These are phyloP conservation scores for Calcarisporium arbuscula DNA, from an alignment of 2,329 filamentous ascomycete species.

Conservation along the genomic window DNA sequence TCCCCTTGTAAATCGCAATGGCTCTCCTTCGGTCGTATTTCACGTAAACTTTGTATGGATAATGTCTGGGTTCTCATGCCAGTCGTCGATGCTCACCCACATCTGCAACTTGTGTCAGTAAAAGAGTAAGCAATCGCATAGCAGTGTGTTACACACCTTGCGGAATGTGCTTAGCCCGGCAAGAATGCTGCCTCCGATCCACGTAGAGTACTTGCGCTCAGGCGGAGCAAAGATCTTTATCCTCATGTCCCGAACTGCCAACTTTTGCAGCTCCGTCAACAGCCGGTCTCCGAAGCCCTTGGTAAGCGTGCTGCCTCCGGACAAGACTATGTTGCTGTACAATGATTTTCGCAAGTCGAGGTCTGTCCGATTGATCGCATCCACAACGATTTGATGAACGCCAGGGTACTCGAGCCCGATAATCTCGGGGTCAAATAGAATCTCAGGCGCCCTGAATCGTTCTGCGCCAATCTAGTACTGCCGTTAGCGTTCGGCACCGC, in stretches of 20 bases:
- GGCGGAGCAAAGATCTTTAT: slow-evolving; percentile 99
- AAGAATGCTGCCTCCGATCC: slow-evolving; percentile 97
- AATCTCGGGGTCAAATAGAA: slow-evolving; percentile 94
- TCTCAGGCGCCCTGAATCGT: slow-evolving; percentile 92
- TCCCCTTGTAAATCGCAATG: too few species aligned
- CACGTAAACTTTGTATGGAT: slow-evolving; percentile 97
- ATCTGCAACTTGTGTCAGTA: slow-evolving; percentile 54
- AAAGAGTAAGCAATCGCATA: slow-evolving; percentile 11
- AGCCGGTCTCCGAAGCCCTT: slow-evolving; percentile 94
- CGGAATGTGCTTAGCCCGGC: slow-evolving; percentile 95
- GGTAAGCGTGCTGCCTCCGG: slow-evolving; percentile 90
- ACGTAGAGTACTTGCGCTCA: slow-evolving; percentile 96
- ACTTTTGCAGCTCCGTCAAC: slow-evolving; percentile 81
- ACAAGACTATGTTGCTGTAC: slow-evolving; percentile 95
- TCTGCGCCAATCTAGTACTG: slow-evolving; percentile 71
- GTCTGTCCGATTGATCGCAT: slow-evolving; percentile 90
- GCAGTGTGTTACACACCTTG: slow-evolving; percentile 60
- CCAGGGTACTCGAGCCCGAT: slow-evolving; percentile 96
- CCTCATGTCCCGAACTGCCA: slow-evolving; percentile 97
- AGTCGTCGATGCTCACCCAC: slow-evolving; percentile 99
- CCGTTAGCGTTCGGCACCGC: too few species aligned
- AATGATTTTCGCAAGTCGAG: slow-evolving; percentile 90
- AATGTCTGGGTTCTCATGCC: slow-evolving; percentile 98
- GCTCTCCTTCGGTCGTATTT: slow-evolving; percentile 13
- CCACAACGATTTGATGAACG: slow-evolving; percentile 95